Percentiles rank a stretch among this genome's conserved stretches.
phyloP scores from a whole-genome alignment of 441 rosid species.

The Hura crepitans region DNA sequence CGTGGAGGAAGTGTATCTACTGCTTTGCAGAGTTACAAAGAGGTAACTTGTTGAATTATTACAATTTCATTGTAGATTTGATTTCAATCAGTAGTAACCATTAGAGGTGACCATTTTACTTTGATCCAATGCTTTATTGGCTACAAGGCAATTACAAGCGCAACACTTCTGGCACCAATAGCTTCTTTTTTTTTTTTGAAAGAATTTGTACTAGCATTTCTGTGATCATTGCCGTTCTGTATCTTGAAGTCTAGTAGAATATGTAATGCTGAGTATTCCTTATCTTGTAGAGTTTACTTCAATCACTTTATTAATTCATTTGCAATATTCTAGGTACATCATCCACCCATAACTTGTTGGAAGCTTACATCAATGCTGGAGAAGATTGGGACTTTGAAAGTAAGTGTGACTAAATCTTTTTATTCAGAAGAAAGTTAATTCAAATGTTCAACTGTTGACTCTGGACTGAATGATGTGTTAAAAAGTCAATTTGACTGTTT shows the following conservation, averaged over 20 bases:
- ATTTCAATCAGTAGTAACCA: not conserved
- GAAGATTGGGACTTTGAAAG: conserved; percentile 69
- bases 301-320: conserved; percentile 1
- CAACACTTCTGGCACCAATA: not conserved
- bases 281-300: not conserved
- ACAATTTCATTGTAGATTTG: not conserved
- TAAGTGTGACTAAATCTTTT: conserved; percentile 20
- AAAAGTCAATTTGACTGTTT: not conserved
- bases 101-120: not conserved
- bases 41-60: conserved; percentile 36
- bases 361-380: conserved; percentile 63
- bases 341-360: conserved; percentile 52
- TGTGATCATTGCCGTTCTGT: not conserved
- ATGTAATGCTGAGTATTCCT: not conserved
- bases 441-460: not conserved
- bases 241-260: not conserved
- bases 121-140: not conserved
- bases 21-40: conserved; percentile 62
- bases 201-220: not conserved
- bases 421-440: not conserved
- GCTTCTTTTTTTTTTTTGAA: not conserved
- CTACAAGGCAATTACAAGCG: not conserved
- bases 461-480: not conserved
- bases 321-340: conserved; percentile 36
- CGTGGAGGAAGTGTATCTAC: conserved; percentile 75